A percentile compares a stretch with the other conserved stretches of the same genome.
phyloP scores from a whole-genome alignment of 2,329 filamentous ascomycete genomes.

The Ophiocordyceps australis region DNA sequence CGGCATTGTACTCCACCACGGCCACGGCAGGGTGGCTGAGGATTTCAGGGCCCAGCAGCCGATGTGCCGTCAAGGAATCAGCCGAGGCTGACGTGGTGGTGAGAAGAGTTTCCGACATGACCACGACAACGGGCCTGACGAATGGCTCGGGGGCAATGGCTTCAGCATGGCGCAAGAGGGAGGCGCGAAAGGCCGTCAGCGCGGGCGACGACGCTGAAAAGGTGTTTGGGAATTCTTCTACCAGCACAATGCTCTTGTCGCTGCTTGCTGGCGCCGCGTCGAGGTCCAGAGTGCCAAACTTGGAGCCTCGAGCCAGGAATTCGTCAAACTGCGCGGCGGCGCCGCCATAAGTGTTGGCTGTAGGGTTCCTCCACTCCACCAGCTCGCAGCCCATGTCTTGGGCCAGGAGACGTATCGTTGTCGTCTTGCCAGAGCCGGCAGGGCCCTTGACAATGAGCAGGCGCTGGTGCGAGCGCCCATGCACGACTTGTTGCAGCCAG shows the following conservation, averaged over 20 bases:
- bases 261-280: conserved; percentile 9
- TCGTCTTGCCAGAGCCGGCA: conserved; percentile 85
- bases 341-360: conserved; percentile 37
- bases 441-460: conserved; percentile 76
- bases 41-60: conserved; percentile 74
- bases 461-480: conserved; percentile 47
- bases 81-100: conserved; percentile 71
- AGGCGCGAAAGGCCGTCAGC: conserved; percentile 53
- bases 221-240: conserved; percentile 72
- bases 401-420: conserved; percentile 63
- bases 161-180: conserved; percentile 59
- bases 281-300: conserved; percentile 53
- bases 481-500: conserved; percentile 65
- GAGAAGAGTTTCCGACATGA: conserved; percentile 80
- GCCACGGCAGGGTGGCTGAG: conserved; percentile 62
- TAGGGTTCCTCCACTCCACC: conserved; percentile 81
- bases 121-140: conserved; percentile 62
- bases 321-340: conserved; percentile 75
- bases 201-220: conserved; percentile 46
- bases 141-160: conserved; percentile 37
- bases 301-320: conserved; percentile 67
- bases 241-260: conserved; percentile 41
- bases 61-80: conserved; percentile 85
- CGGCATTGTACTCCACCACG: conserved; percentile 80
- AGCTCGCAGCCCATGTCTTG: conserved; percentile 60